Percentiles rank a stretch among this genome's conserved stretches.
These are phyloP conservation scores for Sarocladiaceae sp. DNA, from an alignment of 2,329 filamentous ascomycete genomes.

Conservation along the genomic window DNA sequence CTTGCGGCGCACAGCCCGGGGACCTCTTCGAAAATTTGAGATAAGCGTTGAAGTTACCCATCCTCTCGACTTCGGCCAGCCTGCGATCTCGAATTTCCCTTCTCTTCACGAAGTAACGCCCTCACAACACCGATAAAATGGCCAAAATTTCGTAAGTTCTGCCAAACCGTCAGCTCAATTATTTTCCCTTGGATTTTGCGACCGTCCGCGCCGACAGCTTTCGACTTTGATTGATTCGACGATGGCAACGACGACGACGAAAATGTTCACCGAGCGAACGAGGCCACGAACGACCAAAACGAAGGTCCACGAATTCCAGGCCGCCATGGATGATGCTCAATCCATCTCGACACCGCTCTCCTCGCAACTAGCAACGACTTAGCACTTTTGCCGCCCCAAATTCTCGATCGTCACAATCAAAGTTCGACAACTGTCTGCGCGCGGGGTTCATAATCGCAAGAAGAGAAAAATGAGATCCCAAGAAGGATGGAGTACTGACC, in stretches of 20 bases:
- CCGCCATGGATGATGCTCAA: too few species aligned
- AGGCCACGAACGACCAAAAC: neutral
- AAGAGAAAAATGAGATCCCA: neutral
- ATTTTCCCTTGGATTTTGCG: conserved; percentile 12
- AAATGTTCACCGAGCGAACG: neutral
- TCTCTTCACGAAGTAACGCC: conserved; percentile 32
- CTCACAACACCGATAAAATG: conserved; percentile 50
- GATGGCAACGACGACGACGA: neutral
- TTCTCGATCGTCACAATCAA: neutral
- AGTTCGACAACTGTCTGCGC: neutral
- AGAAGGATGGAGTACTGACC: neutral
- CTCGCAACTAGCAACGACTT: neutral
- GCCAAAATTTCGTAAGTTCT: conserved; percentile 59
- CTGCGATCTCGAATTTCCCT: conserved; percentile 1
- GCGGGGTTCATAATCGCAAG: neutral
- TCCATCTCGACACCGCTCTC: too few species aligned
- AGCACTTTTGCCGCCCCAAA: neutral
- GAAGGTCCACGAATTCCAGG: neutral
- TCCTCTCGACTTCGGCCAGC: conserved; percentile 6
- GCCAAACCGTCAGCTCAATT: neutral
- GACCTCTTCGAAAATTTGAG: conserved; percentile 9
- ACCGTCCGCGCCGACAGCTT: conserved; percentile 13
- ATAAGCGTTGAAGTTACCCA: conserved; percentile 6
- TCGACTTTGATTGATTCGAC: neutral
- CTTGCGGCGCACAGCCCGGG: conserved; percentile 6